phyloP scores from a whole-genome alignment of 371 early-diverging fungal species.

The Mucor mucedo region DNA sequence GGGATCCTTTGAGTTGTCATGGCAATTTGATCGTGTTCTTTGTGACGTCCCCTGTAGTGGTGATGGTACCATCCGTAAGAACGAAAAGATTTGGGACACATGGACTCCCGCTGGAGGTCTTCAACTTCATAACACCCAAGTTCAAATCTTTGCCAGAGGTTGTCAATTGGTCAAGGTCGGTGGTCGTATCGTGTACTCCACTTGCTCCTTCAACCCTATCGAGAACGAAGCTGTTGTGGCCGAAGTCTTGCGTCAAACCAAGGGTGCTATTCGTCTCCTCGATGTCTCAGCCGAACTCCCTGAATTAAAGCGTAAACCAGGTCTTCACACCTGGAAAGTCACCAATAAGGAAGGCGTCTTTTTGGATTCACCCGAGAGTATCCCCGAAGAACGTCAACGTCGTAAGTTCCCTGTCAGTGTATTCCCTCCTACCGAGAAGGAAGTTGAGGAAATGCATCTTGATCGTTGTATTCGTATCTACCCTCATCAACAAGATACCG shows the following conservation, averaged over 20 bases:
- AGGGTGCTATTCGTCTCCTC: constrained; percentile 74
- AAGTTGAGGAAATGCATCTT: constrained; percentile 51
- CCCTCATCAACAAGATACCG: constrained; percentile 97
- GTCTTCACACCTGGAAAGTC: constrained; percentile 89
- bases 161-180: constrained; percentile 89
- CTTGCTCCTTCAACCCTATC: constrained; percentile 98
- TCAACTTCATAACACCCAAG: constrained; percentile 86
- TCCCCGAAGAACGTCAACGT: constrained; percentile 49
- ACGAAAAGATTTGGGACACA: constrained; percentile 86
- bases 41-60: constrained; percentile 99
- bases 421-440: constrained; percentile 73
- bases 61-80: constrained; percentile 99
- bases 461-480: constrained; percentile 83
- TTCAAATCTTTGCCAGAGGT: constrained; percentile 89
- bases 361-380: constrained; percentile 63
- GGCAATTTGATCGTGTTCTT: constrained; percentile 94
- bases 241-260: constrained; percentile 70
- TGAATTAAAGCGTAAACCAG: constrained; percentile 79
- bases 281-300: constrained; percentile 83
- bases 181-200: constrained; percentile 98
- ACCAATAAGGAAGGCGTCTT: constrained; percentile 62
- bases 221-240: constrained; percentile 98
- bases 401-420: constrained; percentile 59
- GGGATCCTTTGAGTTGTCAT: constrained; percentile 18
- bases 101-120: constrained; percentile 84